Evolutionary conservation across 2,329 filamentous ascomycete genomes (phyloP).

Genomic region (Hypoxylon sp.): DNA sequence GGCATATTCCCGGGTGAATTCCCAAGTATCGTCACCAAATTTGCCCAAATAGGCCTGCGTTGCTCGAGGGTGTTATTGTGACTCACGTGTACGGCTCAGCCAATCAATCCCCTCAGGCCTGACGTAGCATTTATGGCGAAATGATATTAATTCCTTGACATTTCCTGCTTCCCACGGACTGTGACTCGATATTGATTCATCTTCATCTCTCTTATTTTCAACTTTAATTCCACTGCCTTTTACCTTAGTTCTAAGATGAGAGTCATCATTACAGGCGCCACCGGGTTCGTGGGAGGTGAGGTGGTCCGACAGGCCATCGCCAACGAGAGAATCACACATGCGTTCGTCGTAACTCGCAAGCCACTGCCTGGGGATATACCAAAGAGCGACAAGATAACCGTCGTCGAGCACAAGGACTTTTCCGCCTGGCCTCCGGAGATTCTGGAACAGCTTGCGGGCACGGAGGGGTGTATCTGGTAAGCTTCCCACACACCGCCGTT

Average conservation of each 20-base stretch:
- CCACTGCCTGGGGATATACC: constrained; percentile 53
- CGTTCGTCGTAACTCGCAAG: constrained; percentile 60
- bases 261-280: constrained; percentile 65
- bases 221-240: not conserved
- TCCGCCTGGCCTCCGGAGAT: constrained; percentile 56
- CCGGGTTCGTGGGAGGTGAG: constrained; percentile 64
- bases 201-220: not conserved
- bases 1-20: not conserved
- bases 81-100: not conserved
- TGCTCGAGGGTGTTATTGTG: not conserved
- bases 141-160: not conserved
- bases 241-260: constrained; percentile 56
- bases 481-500: constrained; percentile 36
- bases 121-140: not conserved
- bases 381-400: constrained; percentile 57
- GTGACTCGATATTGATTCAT: not conserved
- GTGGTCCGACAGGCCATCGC: constrained; percentile 60
- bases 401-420: constrained; percentile 62
- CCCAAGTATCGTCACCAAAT: not conserved
- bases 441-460: constrained; percentile 55
- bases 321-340: constrained; percentile 58
- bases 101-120: not conserved
- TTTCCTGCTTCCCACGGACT: constrained; percentile 7
- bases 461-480: constrained; percentile 71
- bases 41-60: not conserved